Base-by-base conservation (phyloP, 495 filamentous ascomycete genomes). In the Talaromyces proteolyticus region DNA sequence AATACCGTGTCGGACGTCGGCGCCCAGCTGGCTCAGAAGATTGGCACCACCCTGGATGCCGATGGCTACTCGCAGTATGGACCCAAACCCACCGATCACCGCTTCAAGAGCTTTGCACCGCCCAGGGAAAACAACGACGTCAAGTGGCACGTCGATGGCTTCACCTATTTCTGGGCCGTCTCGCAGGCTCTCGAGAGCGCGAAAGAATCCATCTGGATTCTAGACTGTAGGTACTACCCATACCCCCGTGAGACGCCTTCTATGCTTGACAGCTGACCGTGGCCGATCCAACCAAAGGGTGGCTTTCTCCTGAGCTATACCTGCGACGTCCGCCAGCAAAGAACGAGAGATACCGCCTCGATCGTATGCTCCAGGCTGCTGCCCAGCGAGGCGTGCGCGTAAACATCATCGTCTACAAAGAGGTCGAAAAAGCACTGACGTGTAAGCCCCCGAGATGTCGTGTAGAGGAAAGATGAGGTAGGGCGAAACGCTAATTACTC, bases 131-230 rank as follows among this genome's bases (percentile, higher is more conserved):
- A 75, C 12, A 87, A 88, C 53, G 75, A 82, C 46, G 76, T 76
- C 29, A 96, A 97, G 68, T 95, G 90, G 89, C 93, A 88, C 72
- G 89, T 96, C 19, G 92, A 97, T 66, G 92, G 88, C 2, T 91
- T 88, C 59, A 82, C 82, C 1, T 97, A 97, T 59, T 89, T 97
- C 71, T 91, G 83, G 77, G 92, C 92, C 14, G 88, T 97, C 0
- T 90, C 85, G 37, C 65, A 79, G 44, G 92, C 92, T 4, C 66
- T 97, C 44, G 90, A 96, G 74, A 82, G 80, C 58, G 92, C 92
- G 0, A 78, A 70, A 42, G 83, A 95, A 54, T 88, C 78, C 16
- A 89, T 97, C 53, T 96, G 88, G 82, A 96, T 97, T 53, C 68
- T 96, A 44, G 92, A 97, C 63, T 95, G 89, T 79, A 62, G 46